Percentiles rank a stretch among this genome's conserved stretches.
These are phyloP conservation scores for Fusarium nisikadoi DNA, from an alignment of 2,329 filamentous ascomycete species.

Conservation along the genomic window DNA sequence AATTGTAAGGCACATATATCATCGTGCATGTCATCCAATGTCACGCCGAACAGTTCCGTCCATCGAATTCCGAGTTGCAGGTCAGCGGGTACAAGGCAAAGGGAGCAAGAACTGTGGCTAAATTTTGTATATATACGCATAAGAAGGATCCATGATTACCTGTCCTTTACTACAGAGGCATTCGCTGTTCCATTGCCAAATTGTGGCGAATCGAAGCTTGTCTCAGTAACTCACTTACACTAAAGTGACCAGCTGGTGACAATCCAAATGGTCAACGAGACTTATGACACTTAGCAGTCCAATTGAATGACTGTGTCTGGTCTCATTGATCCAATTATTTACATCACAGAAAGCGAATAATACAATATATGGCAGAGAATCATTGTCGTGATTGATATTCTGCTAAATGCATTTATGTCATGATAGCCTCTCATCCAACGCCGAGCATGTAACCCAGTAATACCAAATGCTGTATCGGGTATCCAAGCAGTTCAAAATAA, in stretches of 20 bases:
- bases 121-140: not conserved
- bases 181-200: not conserved
- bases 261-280: not conserved
- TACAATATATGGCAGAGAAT: slow-evolving; percentile 7
- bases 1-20: slow-evolving; percentile 37
- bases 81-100: slow-evolving; percentile 19
- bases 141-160: not conserved
- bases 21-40: slow-evolving; percentile 32
- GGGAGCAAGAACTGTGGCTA: slow-evolving; percentile 2
- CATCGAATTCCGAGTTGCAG: slow-evolving; percentile 16
- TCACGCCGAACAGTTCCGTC: slow-evolving; percentile 13
- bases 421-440: slow-evolving; percentile 44
- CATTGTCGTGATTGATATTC: slow-evolving; percentile 43
- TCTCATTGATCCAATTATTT: not conserved
- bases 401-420: slow-evolving; percentile 33
- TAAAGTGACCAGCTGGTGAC: not conserved
- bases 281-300: not conserved
- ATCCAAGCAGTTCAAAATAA: slow-evolving; percentile 46
- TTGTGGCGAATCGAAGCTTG: too few species aligned
- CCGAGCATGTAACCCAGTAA: slow-evolving; percentile 40
- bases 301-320: too few species aligned
- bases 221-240: not conserved
- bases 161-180: not conserved
- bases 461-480: slow-evolving; percentile 48
- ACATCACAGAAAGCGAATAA: not conserved